phyloP scores from a whole-genome alignment of 1,284 basidiomycete species.

The Ustilago loliicola region DNA sequence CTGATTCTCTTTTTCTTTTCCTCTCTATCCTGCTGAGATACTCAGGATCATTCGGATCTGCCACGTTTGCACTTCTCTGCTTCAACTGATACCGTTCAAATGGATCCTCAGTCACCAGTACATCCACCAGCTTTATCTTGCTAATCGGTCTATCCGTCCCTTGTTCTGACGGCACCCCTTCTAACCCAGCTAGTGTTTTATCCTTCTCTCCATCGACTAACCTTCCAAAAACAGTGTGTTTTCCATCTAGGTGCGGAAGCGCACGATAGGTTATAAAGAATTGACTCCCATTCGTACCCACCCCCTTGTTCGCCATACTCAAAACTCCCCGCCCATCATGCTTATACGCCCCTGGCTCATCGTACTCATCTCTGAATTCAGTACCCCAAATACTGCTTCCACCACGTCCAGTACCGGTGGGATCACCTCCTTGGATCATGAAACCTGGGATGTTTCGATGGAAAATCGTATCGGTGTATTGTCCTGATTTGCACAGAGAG shows the following conservation, averaged over 20 bases:
- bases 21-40: conserved; percentile 50
- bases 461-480: conserved; percentile 88
- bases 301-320: conserved; percentile 68
- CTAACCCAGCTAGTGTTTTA: conserved; percentile 81
- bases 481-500: conserved; percentile 77
- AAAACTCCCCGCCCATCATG: conserved; percentile 61
- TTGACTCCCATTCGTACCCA: conserved; percentile 64
- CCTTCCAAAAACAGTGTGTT: conserved; percentile 92
- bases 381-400: conserved; percentile 95
- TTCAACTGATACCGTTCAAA: conserved; percentile 59
- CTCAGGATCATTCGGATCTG: conserved; percentile 56
- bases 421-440: conserved; percentile 98
- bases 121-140: conserved; percentile 76
- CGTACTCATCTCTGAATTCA: conserved; percentile 92
- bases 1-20: conserved; percentile 59
- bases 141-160: conserved; percentile 88
- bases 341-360: conserved; percentile 69
- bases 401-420: conserved; percentile 93
- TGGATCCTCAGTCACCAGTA: conserved; percentile 61
- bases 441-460: conserved; percentile 96
- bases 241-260: conserved; percentile 80
- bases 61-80: conserved; percentile 32
- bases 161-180: conserved; percentile 82
- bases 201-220: conserved; percentile 91
- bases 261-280: conserved; percentile 65